Conservation (phyloP, 495 filamentous ascomycete genomes). For the Daldinia caldariorum region DNA sequence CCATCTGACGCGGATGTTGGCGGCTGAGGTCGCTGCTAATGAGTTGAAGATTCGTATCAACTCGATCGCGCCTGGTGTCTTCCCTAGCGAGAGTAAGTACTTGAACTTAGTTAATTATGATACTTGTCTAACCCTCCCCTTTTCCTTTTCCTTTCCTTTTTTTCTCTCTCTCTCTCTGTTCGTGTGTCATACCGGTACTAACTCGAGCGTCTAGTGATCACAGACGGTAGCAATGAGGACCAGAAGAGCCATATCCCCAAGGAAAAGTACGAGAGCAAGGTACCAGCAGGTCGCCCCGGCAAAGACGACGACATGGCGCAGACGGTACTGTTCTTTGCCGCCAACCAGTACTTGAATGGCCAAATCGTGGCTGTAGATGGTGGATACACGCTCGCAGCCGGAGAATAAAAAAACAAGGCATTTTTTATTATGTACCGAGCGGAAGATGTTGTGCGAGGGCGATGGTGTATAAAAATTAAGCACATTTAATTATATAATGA, state of each 20-base stretch:
- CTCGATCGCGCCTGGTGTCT: conserved; percentile 77
- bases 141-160: background rate
- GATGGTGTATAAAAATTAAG: background rate
- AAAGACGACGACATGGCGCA: conserved; percentile 80
- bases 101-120: no score
- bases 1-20: conserved; percentile 76
- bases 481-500: background rate
- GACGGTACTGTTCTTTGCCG: conserved; percentile 68
- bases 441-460: background rate
- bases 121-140: no score
- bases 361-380: conserved; percentile 75
- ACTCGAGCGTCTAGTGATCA: conserved; percentile 58
- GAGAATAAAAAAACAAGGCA: conserved; percentile 15
- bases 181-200: conserved; percentile 42
- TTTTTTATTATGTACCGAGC: background rate
- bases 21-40: conserved; percentile 72
- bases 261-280: conserved; percentile 67
- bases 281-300: conserved; percentile 70
- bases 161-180: no score
- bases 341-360: conserved; percentile 78
- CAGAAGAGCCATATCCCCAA: conserved; percentile 72
- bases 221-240: conserved; percentile 59
- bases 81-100: conserved; percentile 69
- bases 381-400: conserved; percentile 52
- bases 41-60: conserved; percentile 78